Base-by-base conservation (phyloP, 2,329 filamentous ascomycete genomes). In the Zopfia rhizophila region DNA sequence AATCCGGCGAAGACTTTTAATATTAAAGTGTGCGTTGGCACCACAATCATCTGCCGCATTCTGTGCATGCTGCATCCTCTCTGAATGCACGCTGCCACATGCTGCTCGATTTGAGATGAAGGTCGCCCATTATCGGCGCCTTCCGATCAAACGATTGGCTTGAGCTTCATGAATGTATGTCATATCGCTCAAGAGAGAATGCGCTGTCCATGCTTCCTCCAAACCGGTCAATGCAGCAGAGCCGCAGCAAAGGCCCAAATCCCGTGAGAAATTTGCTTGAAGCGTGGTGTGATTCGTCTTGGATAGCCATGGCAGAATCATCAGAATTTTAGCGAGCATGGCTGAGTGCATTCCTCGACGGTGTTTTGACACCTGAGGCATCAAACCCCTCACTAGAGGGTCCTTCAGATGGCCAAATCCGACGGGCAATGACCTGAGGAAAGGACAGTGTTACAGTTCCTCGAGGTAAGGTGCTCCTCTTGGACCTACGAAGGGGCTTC, bases 161-260 rank as follows among this genome's bases (percentile, higher is more conserved):
- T 61, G 56, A 60, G 61, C 61, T 48, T 51, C 32, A 46, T 40
- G 22, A 21, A 48, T 33, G 36, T 22, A 55, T 53, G 55, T 40
- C 58, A 55, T 53, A 22, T 38, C 38, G 39, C 33, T 23, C 25
- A 10, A 21, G 12, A 13, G 22, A 21, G n/a, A 31, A 23, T 45
- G 41, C 13, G 44, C 31, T 55, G 52, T 47, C 39, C 33, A 36
- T 47, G 39, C 54, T 58, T 57, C 32, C 29, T 33, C 21, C 36
- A 45, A 50, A 63, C 63, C 63, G 65, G 63, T 66, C 58, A 66
- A 56, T 55, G 56, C 56, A 57, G 56, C 59, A 67, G 65, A 70
- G 64, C 64, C 66, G 62, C 66, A 66, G 40, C 52, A 54, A 48
- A 38, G 35, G 51, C 29, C n/a, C 38, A 58, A 50, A 33, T 53